Percentiles rank a stretch among this genome's conserved stretches.
These are phyloP conservation scores for Paecilomyces formosus DNA, from an alignment of 2,329 filamentous ascomycete species.

Conservation along the genomic window DNA sequence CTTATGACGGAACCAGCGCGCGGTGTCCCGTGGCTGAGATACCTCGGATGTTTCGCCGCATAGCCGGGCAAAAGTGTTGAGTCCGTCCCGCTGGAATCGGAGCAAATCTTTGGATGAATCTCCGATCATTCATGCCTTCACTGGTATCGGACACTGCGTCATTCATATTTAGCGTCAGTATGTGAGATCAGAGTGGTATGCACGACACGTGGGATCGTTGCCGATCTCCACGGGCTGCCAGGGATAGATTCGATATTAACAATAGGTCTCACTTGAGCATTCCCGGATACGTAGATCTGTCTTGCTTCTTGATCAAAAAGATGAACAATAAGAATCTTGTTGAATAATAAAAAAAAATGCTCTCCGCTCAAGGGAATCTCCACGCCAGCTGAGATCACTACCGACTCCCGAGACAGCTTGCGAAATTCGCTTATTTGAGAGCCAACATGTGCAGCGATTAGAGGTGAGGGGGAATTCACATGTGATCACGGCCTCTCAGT, in stretches of 20 bases:
- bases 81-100: background rate
- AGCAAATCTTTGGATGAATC: background rate
- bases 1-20: background rate
- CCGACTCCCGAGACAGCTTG: background rate
- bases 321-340: background rate
- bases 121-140: background rate
- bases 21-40: background rate
- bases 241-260: background rate
- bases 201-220: background rate
- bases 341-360: background rate
- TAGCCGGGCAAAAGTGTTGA: background rate
- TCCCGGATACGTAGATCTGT: background rate
- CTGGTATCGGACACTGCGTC: background rate
- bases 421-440: background rate
- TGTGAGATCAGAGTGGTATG: background rate
- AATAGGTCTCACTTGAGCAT: too few relatives aligned
- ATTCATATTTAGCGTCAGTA: background rate
- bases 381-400: background rate
- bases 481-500: too few relatives aligned
- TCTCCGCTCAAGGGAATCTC: background rate
- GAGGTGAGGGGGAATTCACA: too few relatives aligned
- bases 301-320: background rate
- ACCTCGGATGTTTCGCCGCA: background rate
- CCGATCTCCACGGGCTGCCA: background rate
- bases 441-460: background rate